These are phyloP conservation scores for Monilinia fructigena DNA, from an alignment of 2,329 filamentous ascomycete genomes.

Conservation along the genomic window DNA sequence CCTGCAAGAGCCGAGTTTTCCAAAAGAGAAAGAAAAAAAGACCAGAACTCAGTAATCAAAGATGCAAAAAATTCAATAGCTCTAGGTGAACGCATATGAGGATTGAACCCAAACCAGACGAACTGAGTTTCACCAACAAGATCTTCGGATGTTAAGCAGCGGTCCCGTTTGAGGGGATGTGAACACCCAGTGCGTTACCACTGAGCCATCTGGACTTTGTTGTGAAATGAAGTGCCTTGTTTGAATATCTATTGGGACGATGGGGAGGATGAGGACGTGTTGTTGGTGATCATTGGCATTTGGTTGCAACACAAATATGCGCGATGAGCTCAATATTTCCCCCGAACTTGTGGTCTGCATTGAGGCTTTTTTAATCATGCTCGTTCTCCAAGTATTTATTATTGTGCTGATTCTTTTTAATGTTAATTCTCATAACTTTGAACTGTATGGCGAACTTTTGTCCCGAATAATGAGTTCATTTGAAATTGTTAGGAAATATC, in stretches of 20 bases:
- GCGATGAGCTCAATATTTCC: no score
- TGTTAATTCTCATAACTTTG: background rate
- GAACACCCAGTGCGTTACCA: slow-evolving; percentile 10
- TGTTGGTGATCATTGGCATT: background rate
- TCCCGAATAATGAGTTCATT: no score
- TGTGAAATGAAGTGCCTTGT: background rate
- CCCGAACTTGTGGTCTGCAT: no score
- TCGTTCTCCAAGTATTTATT: no score
- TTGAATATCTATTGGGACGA: background rate
- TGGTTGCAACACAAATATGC: background rate
- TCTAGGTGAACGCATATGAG: background rate
- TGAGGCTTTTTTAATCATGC: no score
- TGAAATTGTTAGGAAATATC: background rate
- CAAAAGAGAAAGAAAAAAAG: background rate
- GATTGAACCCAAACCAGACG: slow-evolving; percentile 2
- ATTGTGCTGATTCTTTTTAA: no score
- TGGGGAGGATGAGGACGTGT: background rate
- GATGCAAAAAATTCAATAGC: background rate
- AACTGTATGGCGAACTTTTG: background rate
- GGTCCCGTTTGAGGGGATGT: slow-evolving; percentile 10
- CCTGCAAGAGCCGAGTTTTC: background rate
- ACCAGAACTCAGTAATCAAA: background rate
- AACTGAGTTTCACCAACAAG: slow-evolving; percentile 1
- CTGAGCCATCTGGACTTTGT: slow-evolving; percentile 7
- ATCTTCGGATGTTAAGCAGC: slow-evolving; percentile 1